Conservation (phyloP, 2,329 filamentous ascomycete genomes). For the Hymenoscyphus occultus region DNA sequence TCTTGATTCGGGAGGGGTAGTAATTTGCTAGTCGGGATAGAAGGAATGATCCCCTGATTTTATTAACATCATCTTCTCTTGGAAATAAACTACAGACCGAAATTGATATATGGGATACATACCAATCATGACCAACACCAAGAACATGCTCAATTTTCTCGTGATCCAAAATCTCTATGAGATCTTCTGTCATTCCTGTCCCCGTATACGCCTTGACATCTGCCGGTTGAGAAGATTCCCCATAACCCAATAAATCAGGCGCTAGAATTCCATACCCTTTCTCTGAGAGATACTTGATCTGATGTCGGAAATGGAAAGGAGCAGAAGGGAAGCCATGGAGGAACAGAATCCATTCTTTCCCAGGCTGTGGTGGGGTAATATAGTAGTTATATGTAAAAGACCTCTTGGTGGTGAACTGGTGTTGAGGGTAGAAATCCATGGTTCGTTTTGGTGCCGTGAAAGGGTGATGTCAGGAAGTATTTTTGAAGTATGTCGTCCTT, state of each 20-base stretch:
- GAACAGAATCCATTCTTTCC: slow-evolving; percentile 38
- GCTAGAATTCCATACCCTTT: slow-evolving; percentile 43
- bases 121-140: slow-evolving; percentile 30
- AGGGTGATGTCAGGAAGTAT: neutral
- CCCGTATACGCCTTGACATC: slow-evolving; percentile 32
- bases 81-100: neutral
- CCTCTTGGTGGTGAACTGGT: slow-evolving; percentile 6
- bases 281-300: slow-evolving; percentile 25
- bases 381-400: slow-evolving; percentile 30
- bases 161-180: slow-evolving; percentile 37
- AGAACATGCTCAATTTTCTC: slow-evolving; percentile 21
- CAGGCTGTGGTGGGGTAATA: slow-evolving; percentile 8
- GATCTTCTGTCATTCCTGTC: slow-evolving; percentile 36
- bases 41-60: slow-evolving; percentile 23
- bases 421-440: neutral
- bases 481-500: too few relatives aligned
- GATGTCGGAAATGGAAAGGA: slow-evolving; percentile 40
- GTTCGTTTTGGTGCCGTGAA: neutral
- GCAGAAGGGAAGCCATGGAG: slow-evolving; percentile 49
- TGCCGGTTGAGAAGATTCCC: slow-evolving; percentile 35
- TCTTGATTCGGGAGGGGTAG: slow-evolving; percentile 16
- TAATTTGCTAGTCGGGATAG: slow-evolving; percentile 23
- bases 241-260: slow-evolving; percentile 42
- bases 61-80: neutral
- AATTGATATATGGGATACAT: neutral